Conservation (phyloP, 768 basidiomycete species). For the Podaxis sp. region DNA sequence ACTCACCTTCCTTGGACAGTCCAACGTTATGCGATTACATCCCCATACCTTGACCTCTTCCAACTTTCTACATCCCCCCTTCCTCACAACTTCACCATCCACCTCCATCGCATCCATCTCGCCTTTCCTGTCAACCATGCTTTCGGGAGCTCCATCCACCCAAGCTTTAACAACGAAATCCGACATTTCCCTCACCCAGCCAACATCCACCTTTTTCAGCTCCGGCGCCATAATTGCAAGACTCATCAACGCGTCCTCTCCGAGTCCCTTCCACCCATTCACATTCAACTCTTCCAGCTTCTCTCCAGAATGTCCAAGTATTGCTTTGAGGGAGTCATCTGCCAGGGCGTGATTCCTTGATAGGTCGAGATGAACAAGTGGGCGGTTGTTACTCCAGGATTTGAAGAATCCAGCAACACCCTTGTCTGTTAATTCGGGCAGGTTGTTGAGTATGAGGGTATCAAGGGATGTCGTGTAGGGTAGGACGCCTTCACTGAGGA, state of each 20-base stretch:
- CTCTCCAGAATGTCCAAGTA: slow-evolving; percentile 67
- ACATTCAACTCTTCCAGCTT: slow-evolving; percentile 62
- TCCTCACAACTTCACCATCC: slow-evolving; percentile 15
- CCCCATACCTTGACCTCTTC: slow-evolving; percentile 54
- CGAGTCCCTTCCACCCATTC: slow-evolving; percentile 72
- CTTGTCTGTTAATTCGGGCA: slow-evolving; percentile 64
- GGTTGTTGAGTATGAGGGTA: slow-evolving; percentile 51
- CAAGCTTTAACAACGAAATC: slow-evolving; percentile 79
- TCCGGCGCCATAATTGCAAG: slow-evolving; percentile 33
- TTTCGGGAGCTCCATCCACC: slow-evolving; percentile 35
- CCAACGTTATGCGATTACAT: slow-evolving; percentile 44
- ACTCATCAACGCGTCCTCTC: slow-evolving; percentile 38
- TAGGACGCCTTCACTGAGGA: slow-evolving; percentile 60
- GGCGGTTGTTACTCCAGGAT: slow-evolving; percentile 47
- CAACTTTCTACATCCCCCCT: slow-evolving; percentile 36
- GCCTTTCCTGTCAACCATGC: background rate
- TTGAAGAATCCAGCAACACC: slow-evolving; percentile 72
- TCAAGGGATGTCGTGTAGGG: slow-evolving; percentile 45
- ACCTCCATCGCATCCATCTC: slow-evolving; percentile 10
- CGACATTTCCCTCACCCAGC: slow-evolving; percentile 82
- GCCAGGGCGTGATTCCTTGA: slow-evolving; percentile 60
- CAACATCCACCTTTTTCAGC: slow-evolving; percentile 67
- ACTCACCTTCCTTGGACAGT: slow-evolving; percentile 40
- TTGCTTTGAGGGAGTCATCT: slow-evolving; percentile 50
- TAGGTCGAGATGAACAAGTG: slow-evolving; percentile 54